These are phyloP conservation scores for Neofusicoccum parvum DNA, from an alignment of 2,329 filamentous ascomycete species.

Conservation along the genomic window DNA sequence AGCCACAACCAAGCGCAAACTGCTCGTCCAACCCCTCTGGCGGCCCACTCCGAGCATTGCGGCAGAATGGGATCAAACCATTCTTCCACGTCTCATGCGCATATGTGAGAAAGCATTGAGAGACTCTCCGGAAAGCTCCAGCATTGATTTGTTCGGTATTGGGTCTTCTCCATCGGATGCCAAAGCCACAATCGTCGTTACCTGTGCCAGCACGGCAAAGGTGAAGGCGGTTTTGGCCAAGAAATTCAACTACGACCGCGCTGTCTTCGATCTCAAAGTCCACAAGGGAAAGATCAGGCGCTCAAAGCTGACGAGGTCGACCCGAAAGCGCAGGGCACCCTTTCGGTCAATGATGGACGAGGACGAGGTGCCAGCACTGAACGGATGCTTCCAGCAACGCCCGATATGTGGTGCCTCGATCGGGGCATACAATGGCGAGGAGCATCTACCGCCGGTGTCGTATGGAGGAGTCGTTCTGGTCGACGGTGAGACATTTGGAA, in stretches of 20 bases:
- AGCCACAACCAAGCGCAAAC: conserved; percentile 29
- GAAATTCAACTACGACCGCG: conserved; percentile 68
- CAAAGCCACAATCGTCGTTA: conserved; percentile 73
- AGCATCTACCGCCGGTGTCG: conserved; percentile 83
- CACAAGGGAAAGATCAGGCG: conserved; percentile 69
- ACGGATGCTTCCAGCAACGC: conserved; percentile 75
- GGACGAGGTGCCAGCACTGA: conserved; percentile 53
- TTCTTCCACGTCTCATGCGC: conserved; percentile 74
- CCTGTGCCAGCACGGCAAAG: conserved; percentile 74
- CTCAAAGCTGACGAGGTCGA: conserved; percentile 53
- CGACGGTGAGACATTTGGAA: conserved; percentile 82
- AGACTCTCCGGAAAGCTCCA: conserved; percentile 74
- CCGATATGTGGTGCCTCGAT: conserved; percentile 90
- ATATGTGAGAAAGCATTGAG: conserved; percentile 71
- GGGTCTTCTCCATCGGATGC: conserved; percentile 68
- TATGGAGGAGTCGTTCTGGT: conserved; percentile 86
- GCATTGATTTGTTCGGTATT: conserved; percentile 75
- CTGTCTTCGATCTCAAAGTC: conserved; percentile 68
- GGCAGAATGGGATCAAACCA: conserved; percentile 69
- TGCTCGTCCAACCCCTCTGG: conserved; percentile 42
- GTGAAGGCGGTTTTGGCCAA: conserved; percentile 72
- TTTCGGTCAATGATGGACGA: conserved; percentile 45
- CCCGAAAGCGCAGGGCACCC: conserved; percentile 33
- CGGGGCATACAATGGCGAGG: conserved; percentile 79
- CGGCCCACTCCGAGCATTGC: conserved; percentile 64